Conservation (phyloP, 768 basidiomycete genomes). For the Cyclocybe aegerita region DNA sequence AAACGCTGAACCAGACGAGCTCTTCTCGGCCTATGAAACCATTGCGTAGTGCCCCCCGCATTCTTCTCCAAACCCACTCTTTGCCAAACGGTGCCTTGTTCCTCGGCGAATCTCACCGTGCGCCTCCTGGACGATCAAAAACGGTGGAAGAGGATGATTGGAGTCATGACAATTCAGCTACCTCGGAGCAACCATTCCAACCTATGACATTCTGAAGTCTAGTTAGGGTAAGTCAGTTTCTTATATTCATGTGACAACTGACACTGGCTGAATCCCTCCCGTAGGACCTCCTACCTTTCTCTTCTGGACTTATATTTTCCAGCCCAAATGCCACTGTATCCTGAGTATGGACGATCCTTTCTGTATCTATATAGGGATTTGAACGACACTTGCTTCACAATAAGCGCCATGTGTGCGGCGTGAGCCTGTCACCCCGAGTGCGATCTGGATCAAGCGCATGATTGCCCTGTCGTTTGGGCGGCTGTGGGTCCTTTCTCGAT, state of each 20-base stretch:
- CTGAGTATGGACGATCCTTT: no score
- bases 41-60: slow-evolving; percentile 33
- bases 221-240: background rate
- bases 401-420: no score
- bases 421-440: background rate
- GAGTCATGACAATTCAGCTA: slow-evolving; percentile 27
- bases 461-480: background rate
- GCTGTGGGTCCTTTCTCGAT: background rate
- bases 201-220: slow-evolving; percentile 19
- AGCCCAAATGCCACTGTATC: no score
- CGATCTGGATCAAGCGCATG: background rate
- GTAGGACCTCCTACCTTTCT: no score
- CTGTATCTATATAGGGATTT: no score
- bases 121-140: slow-evolving; percentile 4
- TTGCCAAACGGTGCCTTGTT: slow-evolving; percentile 30
- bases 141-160: slow-evolving; percentile 41
- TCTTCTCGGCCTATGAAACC: slow-evolving; percentile 36
- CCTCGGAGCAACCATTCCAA: slow-evolving; percentile 21
- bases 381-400: no score
- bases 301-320: no score
- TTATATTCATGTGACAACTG: no score
- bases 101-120: slow-evolving; percentile 6
- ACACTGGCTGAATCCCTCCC: background rate
- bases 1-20: no score
- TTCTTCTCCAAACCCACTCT: slow-evolving; percentile 34